phyloP scores from a whole-genome alignment of 164 flowering plant species.

The Houttuynia cordata region DNA sequence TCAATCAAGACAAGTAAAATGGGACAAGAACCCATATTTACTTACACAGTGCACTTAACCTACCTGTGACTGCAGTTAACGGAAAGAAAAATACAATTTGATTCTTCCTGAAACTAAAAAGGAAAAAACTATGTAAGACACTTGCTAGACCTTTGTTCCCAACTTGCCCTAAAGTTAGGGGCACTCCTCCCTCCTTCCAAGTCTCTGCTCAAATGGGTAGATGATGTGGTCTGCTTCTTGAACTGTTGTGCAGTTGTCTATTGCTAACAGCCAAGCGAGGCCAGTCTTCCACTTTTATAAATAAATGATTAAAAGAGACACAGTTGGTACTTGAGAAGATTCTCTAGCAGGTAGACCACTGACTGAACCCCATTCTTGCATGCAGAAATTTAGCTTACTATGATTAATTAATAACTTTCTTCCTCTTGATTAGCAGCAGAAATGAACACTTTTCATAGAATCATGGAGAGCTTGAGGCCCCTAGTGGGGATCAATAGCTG shows the following conservation, averaged over 20 bases:
- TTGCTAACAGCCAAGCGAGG: background rate
- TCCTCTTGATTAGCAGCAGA: background rate
- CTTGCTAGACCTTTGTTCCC: background rate
- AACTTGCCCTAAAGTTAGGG: no score
- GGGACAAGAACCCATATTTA: no score
- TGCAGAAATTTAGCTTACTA: no score
- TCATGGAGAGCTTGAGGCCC: slow-evolving; percentile 39
- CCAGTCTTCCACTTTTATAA: no score
- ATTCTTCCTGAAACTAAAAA: background rate
- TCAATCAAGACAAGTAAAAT: no score
- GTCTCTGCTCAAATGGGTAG: background rate
- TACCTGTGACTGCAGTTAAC: background rate
- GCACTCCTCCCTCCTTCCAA: background rate
- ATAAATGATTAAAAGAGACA: background rate
- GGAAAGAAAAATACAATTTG: no score
- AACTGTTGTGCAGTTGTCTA: slow-evolving; percentile 1
- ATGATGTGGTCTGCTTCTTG: background rate
- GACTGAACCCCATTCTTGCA: no score
- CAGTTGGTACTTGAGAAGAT: background rate
- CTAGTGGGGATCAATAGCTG: slow-evolving; percentile 29
- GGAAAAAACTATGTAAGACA: background rate
- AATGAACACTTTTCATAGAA: slow-evolving; percentile 27
- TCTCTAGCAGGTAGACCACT: background rate
- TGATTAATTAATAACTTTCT: background rate
- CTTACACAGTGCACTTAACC: slow-evolving; percentile 3